These are phyloP conservation scores for Choanephora cucurbitarum DNA, from an alignment of 371 early-diverging fungal species.

Conservation along the genomic window DNA sequence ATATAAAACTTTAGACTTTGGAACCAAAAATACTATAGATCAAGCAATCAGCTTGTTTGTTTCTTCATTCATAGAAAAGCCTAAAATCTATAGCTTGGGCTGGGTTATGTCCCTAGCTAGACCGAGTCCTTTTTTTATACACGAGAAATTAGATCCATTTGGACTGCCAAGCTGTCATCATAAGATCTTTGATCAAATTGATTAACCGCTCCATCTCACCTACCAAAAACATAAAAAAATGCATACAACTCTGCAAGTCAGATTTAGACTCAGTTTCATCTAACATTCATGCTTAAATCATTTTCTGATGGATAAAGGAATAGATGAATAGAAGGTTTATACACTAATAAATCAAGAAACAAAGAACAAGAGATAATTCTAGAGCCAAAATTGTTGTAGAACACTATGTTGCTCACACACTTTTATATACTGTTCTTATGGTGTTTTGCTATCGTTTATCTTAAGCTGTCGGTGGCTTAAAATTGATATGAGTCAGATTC, in stretches of 20 bases:
- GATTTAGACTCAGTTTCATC: not conserved
- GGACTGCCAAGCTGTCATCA: not conserved
- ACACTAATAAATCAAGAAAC: not conserved
- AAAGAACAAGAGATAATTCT: not conserved
- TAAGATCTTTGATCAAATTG: not conserved
- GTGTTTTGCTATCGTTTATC: not conserved
- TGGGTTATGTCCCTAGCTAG: too few relatives aligned
- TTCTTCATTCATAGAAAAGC: too few relatives aligned
- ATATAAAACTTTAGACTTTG: too few relatives aligned
- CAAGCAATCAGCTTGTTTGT: too few relatives aligned
- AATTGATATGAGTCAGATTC: slow-evolving; percentile 33
- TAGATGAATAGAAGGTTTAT: not conserved
- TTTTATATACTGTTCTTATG: too few relatives aligned
- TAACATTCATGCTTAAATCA: not conserved
- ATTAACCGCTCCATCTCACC: not conserved
- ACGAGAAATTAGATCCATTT: not conserved
- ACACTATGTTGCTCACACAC: too few relatives aligned
- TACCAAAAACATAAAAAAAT: not conserved
- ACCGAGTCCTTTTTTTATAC: too few relatives aligned
- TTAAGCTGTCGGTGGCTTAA: slow-evolving; percentile 20
- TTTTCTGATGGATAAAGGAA: not conserved
- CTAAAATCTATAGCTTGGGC: too few relatives aligned
- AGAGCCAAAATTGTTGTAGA: too few relatives aligned
- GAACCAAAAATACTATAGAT: too few relatives aligned
- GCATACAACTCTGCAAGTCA: not conserved